A percentile compares a stretch with the other conserved stretches of the same genome.
Conservation (phyloP, 2,329 filamentous ascomycete species). For the Aphanoascus verrucosus region DNA sequence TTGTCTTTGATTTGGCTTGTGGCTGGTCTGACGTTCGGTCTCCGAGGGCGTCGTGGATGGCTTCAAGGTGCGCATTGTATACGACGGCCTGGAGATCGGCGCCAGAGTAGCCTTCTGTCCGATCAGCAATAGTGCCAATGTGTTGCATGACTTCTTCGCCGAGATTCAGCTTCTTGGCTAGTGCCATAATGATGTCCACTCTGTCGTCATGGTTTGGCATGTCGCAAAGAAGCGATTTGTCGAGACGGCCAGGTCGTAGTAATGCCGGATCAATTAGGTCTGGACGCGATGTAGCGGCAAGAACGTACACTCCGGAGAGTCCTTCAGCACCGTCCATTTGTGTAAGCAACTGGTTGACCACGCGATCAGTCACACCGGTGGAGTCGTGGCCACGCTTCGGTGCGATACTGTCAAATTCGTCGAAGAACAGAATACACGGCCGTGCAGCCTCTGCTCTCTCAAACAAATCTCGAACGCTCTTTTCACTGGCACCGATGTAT, state of each 20-base stretch:
- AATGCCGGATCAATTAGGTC: slow-evolving; percentile 93
- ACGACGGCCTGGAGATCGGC: slow-evolving; percentile 90
- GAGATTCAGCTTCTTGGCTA: slow-evolving; percentile 72
- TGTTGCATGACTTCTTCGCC: slow-evolving; percentile 53
- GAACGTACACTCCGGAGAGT: slow-evolving; percentile 84
- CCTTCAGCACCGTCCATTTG: slow-evolving; percentile 99
- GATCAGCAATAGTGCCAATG: slow-evolving; percentile 61
- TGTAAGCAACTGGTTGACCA: slow-evolving; percentile 94
- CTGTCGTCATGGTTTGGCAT: slow-evolving; percentile 72
- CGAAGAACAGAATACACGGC: slow-evolving; percentile 94
- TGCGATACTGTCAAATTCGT: slow-evolving; percentile 96
- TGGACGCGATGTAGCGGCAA: slow-evolving; percentile 85
- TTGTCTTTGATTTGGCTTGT: slow-evolving; percentile 23
- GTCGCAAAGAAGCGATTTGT: slow-evolving; percentile 87
- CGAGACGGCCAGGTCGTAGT: slow-evolving; percentile 78
- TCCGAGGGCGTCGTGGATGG: slow-evolving; percentile 83
- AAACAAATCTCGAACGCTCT: slow-evolving; percentile 89
- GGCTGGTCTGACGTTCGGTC: slow-evolving; percentile 40
- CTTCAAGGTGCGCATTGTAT: slow-evolving; percentile 93
- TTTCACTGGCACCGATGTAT: slow-evolving; percentile 96
- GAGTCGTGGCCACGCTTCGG: slow-evolving; percentile 95
- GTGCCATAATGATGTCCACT: slow-evolving; percentile 73
- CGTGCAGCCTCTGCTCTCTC: slow-evolving; percentile 75
- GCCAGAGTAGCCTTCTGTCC: slow-evolving; percentile 83
- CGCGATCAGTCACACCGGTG: slow-evolving; percentile 94